Evolutionary conservation across 1,139 yeast species (phyloP), one percentile per base, ranked within the genome.

Genomic region (Suhomyces coccinellae): DNA sequence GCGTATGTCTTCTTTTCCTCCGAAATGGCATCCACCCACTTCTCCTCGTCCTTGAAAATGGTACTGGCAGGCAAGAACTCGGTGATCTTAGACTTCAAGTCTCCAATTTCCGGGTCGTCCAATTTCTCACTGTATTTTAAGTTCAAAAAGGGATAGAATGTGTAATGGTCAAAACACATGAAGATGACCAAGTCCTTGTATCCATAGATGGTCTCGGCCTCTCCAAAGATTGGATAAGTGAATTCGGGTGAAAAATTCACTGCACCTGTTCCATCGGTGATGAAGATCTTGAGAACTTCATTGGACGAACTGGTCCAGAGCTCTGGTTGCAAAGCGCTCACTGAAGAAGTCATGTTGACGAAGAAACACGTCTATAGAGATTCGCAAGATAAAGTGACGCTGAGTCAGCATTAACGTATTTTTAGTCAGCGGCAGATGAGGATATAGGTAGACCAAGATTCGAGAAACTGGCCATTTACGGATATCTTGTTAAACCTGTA

Each of bases 181-280:
- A 64, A 71, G 29, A 79, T 77, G 38, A 73, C 71, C 38, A 91
- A 71, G 56, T 81, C 85, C 53, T 84, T 76, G 61, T 81, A 95
- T 2, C 99, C 99, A 61, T 83, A 89, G 9, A 95, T 83, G 43
- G 85, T 83, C 62, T 95, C 99, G 2, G 89, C 77, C 45, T 90
- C 97, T 9, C 98, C 98, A 69, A 82, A 93, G 12, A 93, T 84
- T 2, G 97, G 96, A 63, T 93, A 93, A 1, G 98, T 91, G 66
- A 88, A 91, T 15, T 69, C 63, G 0, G 99, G 97, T 30, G 75
- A 68, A 67, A 85, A 84, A 38, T 65, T 63, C 4, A 79, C 68
- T 13, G 85, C 79, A 0, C 83, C 83, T 6, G 71, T 65, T 2
- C 78, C 72, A 48, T 82, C 84, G 2, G 86, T 80, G 27, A 72